Evolutionary conservation across 495 filamentous ascomycete genomes (phyloP).

Genomic region (Podospora conica): DNA sequence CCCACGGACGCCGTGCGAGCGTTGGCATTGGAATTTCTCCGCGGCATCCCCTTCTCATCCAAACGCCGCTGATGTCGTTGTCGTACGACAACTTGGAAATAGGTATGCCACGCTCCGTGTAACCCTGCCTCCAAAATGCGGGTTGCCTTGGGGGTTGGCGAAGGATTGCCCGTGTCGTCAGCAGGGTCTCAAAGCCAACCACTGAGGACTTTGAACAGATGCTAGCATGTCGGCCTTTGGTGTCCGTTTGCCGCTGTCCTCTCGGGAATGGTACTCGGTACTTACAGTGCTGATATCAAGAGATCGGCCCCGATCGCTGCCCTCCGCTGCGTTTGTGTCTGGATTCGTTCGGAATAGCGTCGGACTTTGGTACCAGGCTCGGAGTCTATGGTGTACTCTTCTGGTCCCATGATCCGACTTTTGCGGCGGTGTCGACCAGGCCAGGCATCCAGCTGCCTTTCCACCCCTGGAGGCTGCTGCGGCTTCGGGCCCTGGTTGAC

Average conservation of each 20-base stretch:
- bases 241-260: neutral
- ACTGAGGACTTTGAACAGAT: neutral
- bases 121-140: neutral
- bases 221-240: neutral
- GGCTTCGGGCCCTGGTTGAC: neutral
- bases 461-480: neutral
- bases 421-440: neutral
- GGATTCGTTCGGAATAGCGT: neutral
- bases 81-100: neutral
- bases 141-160: neutral
- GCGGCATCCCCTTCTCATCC: neutral
- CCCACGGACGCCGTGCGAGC: no score
- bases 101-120: neutral
- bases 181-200: neutral
- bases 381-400: neutral
- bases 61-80: neutral
- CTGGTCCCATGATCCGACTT: neutral
- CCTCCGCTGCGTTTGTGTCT: neutral
- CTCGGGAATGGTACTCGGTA: neutral
- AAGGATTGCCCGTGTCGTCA: neutral
- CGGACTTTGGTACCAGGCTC: neutral
- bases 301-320: neutral
- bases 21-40: no score
- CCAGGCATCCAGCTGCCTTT: neutral
- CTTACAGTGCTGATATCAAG: neutral